These are phyloP conservation scores for Adansonia gregorii DNA, from an alignment of 441 rosid genomes.

Conservation along the genomic window DNA sequence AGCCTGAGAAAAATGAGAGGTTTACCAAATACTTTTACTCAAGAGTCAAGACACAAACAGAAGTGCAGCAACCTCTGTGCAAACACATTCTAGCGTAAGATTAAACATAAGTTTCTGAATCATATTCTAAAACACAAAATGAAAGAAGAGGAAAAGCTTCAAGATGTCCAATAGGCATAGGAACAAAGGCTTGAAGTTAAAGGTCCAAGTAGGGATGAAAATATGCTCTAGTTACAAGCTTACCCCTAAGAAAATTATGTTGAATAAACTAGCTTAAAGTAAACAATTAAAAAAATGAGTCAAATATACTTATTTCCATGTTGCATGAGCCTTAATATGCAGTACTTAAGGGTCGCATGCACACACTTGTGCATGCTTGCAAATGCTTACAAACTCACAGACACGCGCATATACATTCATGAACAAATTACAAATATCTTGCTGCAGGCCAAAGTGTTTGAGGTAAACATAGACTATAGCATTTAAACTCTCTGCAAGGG, in stretches of 20 bases:
- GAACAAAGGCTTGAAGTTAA: conserved; percentile 13
- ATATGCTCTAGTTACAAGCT: not conserved
- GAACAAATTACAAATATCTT: not conserved
- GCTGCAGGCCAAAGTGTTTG: not conserved
- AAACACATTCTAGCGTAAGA: conserved; percentile 9
- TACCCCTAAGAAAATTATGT: not conserved
- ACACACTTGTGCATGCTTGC: not conserved
- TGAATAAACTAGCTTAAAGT: conserved; percentile 13
- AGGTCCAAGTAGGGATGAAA: not conserved
- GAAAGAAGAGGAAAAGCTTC: conserved; percentile 7
- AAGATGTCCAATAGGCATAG: not conserved
- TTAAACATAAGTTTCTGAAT: conserved; percentile 13
- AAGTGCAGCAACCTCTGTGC: conserved; percentile 9
- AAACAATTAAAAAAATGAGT: not conserved
- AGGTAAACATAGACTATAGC: not conserved
- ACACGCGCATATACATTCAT: not conserved
- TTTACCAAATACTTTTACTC: conserved; percentile 15
- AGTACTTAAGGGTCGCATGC: not conserved
- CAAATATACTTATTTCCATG: not conserved
- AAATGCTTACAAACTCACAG: conserved; percentile 1
- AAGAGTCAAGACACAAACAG: conserved; percentile 8
- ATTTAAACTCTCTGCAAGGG: not conserved
- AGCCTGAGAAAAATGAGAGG: conserved; percentile 52
- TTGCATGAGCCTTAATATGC: not conserved
- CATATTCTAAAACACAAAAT: not conserved